Percentiles rank a stretch among this genome's conserved stretches.
Evolutionary conservation across 805 yeast species (phyloP).

Genomic region (Lachancea sp.): DNA sequence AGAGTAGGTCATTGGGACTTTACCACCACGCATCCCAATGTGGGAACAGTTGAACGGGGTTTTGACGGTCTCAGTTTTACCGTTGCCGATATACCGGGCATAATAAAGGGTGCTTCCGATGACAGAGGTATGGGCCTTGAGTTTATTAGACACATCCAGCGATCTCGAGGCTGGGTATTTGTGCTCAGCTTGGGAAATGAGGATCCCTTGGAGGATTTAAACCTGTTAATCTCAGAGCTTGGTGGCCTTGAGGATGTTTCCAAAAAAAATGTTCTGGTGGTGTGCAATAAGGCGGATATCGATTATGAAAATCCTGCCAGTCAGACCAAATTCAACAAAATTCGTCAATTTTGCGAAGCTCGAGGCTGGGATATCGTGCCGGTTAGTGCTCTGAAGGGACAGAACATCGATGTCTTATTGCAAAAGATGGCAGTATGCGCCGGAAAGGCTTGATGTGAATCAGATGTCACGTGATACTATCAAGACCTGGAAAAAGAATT

Average conservation of each 20-base stretch:
- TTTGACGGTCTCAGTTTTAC: constrained; percentile 65
- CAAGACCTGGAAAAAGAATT: background rate
- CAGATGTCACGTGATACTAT: background rate
- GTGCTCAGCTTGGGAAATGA: constrained; percentile 68
- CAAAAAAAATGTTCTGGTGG: constrained; percentile 62
- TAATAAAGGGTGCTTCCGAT: constrained; percentile 77
- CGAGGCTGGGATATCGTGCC: constrained; percentile 69
- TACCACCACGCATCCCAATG: constrained; percentile 85
- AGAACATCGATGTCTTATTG: constrained; percentile 66
- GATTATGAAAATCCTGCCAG: constrained; percentile 36
- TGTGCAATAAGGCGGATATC: constrained; percentile 93
- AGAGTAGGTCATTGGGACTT: constrained; percentile 95
- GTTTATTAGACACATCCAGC: constrained; percentile 84
- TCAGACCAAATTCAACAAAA: constrained; percentile 39
- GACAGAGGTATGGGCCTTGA: constrained; percentile 93
- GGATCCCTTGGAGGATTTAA: constrained; percentile 62
- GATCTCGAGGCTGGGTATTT: constrained; percentile 85
- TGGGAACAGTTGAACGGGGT: constrained; percentile 75
- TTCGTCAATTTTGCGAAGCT: constrained; percentile 41
- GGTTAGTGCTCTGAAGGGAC: constrained; percentile 69
- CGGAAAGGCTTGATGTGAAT: background rate
- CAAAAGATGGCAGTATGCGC: constrained; percentile 58
- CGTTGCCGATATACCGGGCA: constrained; percentile 97
- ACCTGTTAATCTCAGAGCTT: constrained; percentile 60
- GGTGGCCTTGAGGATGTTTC: constrained; percentile 52